Base-by-base conservation (phyloP, 139 green algal genomes). In the Volvox africanus region DNA sequence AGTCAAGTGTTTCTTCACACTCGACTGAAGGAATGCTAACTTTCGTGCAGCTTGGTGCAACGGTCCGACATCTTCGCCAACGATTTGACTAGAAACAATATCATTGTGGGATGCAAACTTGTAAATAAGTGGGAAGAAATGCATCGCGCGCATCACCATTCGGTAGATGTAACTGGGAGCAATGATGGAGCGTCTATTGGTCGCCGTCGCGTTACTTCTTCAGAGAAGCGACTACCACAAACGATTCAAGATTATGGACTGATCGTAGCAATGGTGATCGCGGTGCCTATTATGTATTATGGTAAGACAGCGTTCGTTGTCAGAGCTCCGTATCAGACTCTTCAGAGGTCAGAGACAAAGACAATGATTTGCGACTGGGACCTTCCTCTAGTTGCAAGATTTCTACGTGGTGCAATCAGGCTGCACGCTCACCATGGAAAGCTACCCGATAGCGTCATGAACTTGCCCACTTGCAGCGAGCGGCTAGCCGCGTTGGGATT, bases 401-500 rank as follows among this genome's bases (percentile, higher is more conserved):
- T 17, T 18, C 24, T 81, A 24, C 75, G 75, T 19, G 30, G 28
- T 55, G 18, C 28, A 30, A 5, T 81, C 32, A 61, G 33, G 32
- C 36, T 37, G 22, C 37, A 65, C 37, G 30, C 36, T 1, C 78
- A 84, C 14, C 78, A 62, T 55, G 44, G 44, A 2, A 65, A 33
- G 18, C 22, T 89, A n/a, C 83, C 83, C 1, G 69, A 82, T 20
- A 67, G 50, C 18, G 68, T 92, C 5, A 92, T 92, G 80, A 30
- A 61, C 62, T 37, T 93, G 76, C 67, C 92, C 9, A 91, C 80
- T 16, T 94, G 92, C 69, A 24, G 19, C 20, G 92, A 89, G 0
- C 81, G 92, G 0, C 82, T 94, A 0, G 32, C 87, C 30, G 92
- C 92, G 18, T 61, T 93, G 13, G 89, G 86, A 1, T 26, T 93